Conservation (phyloP, 805 yeast species). For the Starmerella bacillaris region DNA sequence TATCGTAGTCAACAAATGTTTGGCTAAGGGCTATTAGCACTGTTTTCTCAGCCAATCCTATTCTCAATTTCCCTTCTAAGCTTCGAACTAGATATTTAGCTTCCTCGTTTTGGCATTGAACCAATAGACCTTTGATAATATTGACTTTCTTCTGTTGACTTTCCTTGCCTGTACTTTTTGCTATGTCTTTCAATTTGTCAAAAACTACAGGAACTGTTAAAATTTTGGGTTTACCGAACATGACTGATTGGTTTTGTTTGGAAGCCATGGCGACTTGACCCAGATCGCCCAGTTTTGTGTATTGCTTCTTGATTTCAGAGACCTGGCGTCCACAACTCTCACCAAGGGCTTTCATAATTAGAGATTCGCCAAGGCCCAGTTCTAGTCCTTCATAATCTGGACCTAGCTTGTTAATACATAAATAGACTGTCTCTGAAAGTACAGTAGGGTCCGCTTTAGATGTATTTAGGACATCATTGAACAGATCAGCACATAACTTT, state of each 20-base stretch:
- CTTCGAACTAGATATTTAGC: conserved; percentile 83
- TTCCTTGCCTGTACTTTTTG: conserved; percentile 57
- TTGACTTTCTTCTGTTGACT: conserved; percentile 65
- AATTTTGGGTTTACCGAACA: conserved; percentile 72
- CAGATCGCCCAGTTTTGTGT: conserved; percentile 68
- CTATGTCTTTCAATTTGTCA: conserved; percentile 54
- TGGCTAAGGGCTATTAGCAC: conserved; percentile 71
- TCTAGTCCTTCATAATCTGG: conserved; percentile 95
- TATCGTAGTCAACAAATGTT: conserved; percentile 54
- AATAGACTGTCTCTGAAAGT: conserved; percentile 55
- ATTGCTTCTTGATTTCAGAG: conserved; percentile 53
- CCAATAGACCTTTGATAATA: conserved; percentile 63
- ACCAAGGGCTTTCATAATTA: conserved; percentile 71
- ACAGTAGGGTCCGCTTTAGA: conserved; percentile 28
- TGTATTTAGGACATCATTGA: conserved; percentile 40
- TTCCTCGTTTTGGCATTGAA: conserved; percentile 71
- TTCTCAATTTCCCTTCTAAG: conserved; percentile 79
- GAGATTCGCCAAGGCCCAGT: conserved; percentile 80
- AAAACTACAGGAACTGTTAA: conserved; percentile 60
- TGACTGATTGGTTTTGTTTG: conserved; percentile 68
- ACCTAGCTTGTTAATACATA: conserved; percentile 74
- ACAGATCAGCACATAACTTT: conserved; percentile 55
- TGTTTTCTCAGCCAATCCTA: conserved; percentile 86
- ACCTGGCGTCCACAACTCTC: conserved; percentile 75
- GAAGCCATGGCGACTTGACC: conserved; percentile 78